Percentiles rank a stretch among this genome's conserved stretches.
These are phyloP conservation scores for Lolium perenne DNA, from an alignment of 176 grass and related monocot genomes.

Conservation along the genomic window DNA sequence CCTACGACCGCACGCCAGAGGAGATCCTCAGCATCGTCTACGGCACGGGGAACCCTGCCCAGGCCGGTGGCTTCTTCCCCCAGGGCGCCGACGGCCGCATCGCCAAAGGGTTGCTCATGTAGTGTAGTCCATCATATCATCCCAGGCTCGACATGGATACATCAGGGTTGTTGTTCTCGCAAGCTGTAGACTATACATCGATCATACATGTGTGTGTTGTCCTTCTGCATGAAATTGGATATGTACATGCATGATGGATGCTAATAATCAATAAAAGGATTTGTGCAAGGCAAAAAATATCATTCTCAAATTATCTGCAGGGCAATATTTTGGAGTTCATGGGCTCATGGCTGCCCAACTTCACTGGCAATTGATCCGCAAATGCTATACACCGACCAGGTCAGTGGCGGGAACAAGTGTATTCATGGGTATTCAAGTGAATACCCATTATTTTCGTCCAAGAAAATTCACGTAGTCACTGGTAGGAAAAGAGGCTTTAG, in stretches of 20 bases:
- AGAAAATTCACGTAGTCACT: too few relatives aligned
- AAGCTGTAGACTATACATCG: conserved; percentile 26
- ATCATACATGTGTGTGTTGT: conserved; percentile 17
- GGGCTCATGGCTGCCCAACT: too few relatives aligned
- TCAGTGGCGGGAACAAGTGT: too few relatives aligned
- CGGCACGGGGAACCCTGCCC: conserved; percentile 58
- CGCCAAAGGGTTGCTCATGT: conserved; percentile 43
- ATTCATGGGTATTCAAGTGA: too few relatives aligned
- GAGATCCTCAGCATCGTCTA: conserved; percentile 89
- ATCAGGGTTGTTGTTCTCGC: neutral
- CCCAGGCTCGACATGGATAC: neutral
- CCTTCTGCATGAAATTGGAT: neutral
- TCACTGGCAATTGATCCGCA: neutral
- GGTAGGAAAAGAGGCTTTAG: too few relatives aligned
- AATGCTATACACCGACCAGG: too few relatives aligned
- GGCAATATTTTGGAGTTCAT: neutral
- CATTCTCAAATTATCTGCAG: neutral
- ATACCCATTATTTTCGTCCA: too few relatives aligned
- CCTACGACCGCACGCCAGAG: conserved; percentile 68
- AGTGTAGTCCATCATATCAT: neutral
- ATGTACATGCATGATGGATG: conserved; percentile 13
- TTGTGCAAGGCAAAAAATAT: neutral
- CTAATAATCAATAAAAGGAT: conserved; percentile 41
- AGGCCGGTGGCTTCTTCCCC: conserved; percentile 84
- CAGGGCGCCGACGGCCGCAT: conserved; percentile 65